Conservation (phyloP, 148 eudicot species). For the Pouteria glomerata region DNA sequence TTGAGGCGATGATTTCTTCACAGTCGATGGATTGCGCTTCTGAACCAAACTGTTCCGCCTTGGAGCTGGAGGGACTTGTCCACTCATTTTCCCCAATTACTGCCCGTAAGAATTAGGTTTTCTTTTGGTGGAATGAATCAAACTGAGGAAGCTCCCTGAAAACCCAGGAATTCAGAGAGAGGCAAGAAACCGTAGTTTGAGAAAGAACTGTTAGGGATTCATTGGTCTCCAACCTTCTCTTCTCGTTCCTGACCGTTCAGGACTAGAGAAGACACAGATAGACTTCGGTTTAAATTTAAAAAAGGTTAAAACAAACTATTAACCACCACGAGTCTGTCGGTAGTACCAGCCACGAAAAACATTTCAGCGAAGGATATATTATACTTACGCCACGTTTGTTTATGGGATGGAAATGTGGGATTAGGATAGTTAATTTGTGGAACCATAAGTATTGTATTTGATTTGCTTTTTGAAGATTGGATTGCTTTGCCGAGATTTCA, state of each 20-base stretch:
- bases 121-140: background rate
- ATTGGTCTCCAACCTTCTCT: too few relatives aligned
- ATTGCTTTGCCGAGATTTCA: too few relatives aligned
- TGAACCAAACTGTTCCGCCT: conserved; percentile 44
- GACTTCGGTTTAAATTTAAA: background rate
- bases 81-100: conserved; percentile 40
- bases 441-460: too few relatives aligned
- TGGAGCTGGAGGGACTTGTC: conserved; percentile 42
- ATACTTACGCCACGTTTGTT: too few relatives aligned
- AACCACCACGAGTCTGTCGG: background rate
- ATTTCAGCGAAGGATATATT: too few relatives aligned
- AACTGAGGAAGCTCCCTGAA: background rate
- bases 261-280: background rate
- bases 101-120: background rate
- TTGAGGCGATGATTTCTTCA: conserved; percentile 29
- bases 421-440: too few relatives aligned
- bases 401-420: too few relatives aligned
- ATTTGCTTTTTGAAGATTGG: too few relatives aligned
- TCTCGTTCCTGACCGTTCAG: too few relatives aligned
- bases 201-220: conserved; percentile 15
- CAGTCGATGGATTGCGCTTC: conserved; percentile 33
- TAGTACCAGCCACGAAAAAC: background rate
- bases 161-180: conserved; percentile 1
- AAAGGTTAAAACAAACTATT: background rate
- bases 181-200: background rate